phyloP scores from a whole-genome alignment of 208 protist genomes.

The Novymonas esmeraldas region DNA sequence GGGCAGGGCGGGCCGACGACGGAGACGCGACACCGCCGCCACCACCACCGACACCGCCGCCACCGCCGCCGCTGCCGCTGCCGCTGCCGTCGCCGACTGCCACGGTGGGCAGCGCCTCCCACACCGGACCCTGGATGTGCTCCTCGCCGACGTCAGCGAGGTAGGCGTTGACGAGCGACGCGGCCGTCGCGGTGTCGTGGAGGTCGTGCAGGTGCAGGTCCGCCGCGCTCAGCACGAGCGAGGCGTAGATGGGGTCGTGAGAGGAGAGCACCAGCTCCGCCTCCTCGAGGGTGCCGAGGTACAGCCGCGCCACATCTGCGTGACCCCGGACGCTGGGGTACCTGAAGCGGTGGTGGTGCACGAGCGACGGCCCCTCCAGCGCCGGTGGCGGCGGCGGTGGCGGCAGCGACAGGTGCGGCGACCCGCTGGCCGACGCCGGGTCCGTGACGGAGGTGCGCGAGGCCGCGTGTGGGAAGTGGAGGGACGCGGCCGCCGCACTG shows the following conservation, averaged over 20 bases:
- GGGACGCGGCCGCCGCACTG: background rate
- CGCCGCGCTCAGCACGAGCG: constrained; percentile 76
- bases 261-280: constrained; percentile 72
- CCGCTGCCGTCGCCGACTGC: background rate
- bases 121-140: constrained; percentile 47
- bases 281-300: constrained; percentile 59
- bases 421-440: background rate
- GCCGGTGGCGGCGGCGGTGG: background rate
- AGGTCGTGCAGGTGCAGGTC: constrained; percentile 55
- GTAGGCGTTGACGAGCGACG: constrained; percentile 57
- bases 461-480: constrained; percentile 4
- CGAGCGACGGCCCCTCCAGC: constrained; percentile 32
- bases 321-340: constrained; percentile 63
- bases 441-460: constrained; percentile 15
- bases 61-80: background rate
- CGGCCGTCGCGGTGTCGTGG: constrained; percentile 20
- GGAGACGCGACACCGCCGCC: background rate
- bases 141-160: constrained; percentile 74
- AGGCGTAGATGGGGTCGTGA: constrained; percentile 86
- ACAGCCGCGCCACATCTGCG: constrained; percentile 69
- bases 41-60: background rate
- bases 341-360: constrained; percentile 68
- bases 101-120: constrained; percentile 21
- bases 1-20: background rate
- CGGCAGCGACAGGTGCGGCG: constrained; percentile 2